Evolutionary conservation across 306 rosid genomes (phyloP), one percentile per base, ranked within the genome.

Genomic region (Luffa acutangula): DNA sequence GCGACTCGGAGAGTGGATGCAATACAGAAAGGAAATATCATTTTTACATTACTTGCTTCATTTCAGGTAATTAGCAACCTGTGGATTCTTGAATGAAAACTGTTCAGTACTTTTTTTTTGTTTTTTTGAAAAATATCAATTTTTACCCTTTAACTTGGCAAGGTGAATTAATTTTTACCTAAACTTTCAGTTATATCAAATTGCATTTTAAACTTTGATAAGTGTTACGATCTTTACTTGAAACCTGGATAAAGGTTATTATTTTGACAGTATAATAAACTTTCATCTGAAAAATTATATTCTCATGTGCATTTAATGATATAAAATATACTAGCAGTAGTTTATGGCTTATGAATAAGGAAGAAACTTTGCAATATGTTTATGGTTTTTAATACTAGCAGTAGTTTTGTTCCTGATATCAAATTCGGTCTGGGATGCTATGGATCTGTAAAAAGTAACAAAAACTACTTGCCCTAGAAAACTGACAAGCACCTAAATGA

Each of bases 1-100:
- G 97, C 97, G 72, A 92, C 93, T n/a, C 89, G 98, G 80, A 88
- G 81, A 88, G 98, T 95, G 64, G 93, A 95, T 75, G 98, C 98
- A 18, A 87, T 92, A 79, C 98, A 95, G 81, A 95, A 87, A 81
- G 98, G 98, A 85, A 87, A 72, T 20, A 34, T 89, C 83, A 89
- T 95, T 80, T 95, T 95, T 88, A 90, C 97, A 72, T 79, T 95
- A 84, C 46, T 89, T 52, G 96, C 98, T 78, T 95, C 98, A 74
- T 95, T 95, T 85, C 95, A 95, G 70, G 98, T 92, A 92, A 83
- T 79, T 73, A 69, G 9, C 17, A 34, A 59, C 42, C 57, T 17
- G 4, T 43, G 9, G 34, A 31, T 56, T 14, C 11, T 20, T 37
- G 7, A 51, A 34, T 74, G 31, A 14, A 33, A 67, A 14, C 58